Conservation (phyloP, 768 basidiomycete genomes). For the Trametes meyenii region DNA sequence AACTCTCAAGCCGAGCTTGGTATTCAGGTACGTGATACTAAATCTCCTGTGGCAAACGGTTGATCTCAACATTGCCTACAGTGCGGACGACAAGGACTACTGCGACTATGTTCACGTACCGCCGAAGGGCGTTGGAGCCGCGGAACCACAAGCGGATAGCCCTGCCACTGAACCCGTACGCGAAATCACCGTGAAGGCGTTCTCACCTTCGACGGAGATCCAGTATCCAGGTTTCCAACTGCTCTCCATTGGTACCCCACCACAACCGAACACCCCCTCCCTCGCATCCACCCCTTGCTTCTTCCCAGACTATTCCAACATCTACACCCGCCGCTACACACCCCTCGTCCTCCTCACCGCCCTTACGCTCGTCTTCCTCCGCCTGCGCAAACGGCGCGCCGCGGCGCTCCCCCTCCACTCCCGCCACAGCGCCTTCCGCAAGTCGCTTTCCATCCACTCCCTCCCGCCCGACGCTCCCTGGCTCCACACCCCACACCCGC, state of each 20-base stretch:
- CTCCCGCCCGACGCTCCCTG: slow-evolving; percentile 15
- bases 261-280: slow-evolving; percentile 37
- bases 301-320: slow-evolving; percentile 70
- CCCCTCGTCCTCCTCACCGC: slow-evolving; percentile 61
- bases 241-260: slow-evolving; percentile 60
- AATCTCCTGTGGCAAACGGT: not conserved
- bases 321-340: slow-evolving; percentile 66
- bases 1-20: slow-evolving; percentile 59
- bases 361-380: slow-evolving; percentile 48
- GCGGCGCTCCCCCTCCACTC: slow-evolving; percentile 8
- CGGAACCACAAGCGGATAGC: slow-evolving; percentile 19
- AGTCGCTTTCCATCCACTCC: slow-evolving; percentile 22
- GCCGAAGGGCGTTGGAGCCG: slow-evolving; percentile 29
- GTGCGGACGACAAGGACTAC: slow-evolving; percentile 91
- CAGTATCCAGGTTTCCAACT: slow-evolving; percentile 83
- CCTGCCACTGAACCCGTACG: slow-evolving; percentile 43
- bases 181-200: slow-evolving; percentile 88
- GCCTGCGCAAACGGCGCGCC: slow-evolving; percentile 35
- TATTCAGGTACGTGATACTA: slow-evolving; percentile 63
- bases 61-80: slow-evolving; percentile 32
- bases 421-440: slow-evolving; percentile 3
- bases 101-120: slow-evolving; percentile 71
- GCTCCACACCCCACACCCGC: slow-evolving; percentile 8
- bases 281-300: slow-evolving; percentile 71
- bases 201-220: slow-evolving; percentile 76